Conservation (phyloP, 345 rosid species). For the Sonneratia caseolaris region DNA sequence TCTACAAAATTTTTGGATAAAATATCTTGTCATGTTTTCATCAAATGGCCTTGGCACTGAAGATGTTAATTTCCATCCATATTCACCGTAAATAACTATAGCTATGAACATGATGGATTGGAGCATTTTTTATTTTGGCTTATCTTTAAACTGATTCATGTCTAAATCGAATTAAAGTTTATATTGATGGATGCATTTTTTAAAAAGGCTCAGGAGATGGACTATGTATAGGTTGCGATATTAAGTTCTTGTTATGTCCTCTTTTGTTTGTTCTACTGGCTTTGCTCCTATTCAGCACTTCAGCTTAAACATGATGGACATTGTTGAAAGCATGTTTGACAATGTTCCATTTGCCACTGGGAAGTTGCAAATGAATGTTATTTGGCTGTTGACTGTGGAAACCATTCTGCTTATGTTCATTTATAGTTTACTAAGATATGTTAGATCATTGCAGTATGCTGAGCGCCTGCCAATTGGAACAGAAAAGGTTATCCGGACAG, state of each 20-base stretch:
- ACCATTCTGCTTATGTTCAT: not conserved
- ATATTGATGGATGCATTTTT: not conserved
- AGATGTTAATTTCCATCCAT: not conserved
- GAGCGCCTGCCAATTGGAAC: constrained; percentile 85
- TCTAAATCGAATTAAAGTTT: not conserved
- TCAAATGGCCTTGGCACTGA: not conserved
- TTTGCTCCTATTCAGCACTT: no score
- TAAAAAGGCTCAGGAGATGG: no score
- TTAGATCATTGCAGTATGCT: constrained; percentile 57
- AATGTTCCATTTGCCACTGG: not conserved
- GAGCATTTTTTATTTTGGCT: not conserved
- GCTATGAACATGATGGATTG: not conserved
- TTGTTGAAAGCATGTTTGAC: not conserved
- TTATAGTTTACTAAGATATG: constrained; percentile 6
- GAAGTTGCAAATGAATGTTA: not conserved
- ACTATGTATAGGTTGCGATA: no score
- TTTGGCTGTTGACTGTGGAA: not conserved
- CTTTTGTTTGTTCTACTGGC: no score
- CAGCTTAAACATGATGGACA: no score
- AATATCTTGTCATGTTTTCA: not conserved
- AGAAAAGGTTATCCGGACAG: constrained; percentile 79
- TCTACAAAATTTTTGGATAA: not conserved
- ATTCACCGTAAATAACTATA: not conserved
- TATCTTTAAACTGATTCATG: not conserved
- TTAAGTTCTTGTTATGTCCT: no score